Conservation (phyloP, 345 rosid species). For the Populus euphratica region DNA sequence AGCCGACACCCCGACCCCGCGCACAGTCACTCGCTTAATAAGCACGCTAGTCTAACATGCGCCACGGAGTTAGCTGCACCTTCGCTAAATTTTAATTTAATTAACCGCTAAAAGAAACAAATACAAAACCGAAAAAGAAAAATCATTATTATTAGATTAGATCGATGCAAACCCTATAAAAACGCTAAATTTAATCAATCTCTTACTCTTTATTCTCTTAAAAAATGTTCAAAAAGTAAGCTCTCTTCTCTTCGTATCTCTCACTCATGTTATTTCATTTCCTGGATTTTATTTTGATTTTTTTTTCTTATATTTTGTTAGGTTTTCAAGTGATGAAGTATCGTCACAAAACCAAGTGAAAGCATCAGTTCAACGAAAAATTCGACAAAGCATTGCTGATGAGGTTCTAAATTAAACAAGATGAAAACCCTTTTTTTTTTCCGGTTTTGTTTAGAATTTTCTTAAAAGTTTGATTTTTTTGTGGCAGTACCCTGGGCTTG, state of each 20-base stretch:
- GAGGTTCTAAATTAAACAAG: conserved; percentile 50
- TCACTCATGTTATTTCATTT: not conserved
- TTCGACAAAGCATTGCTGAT: conserved; percentile 93
- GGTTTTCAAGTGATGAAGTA: conserved; percentile 88
- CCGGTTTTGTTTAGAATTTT: not conserved
- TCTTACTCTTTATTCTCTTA: not conserved
- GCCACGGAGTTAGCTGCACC: not conserved
- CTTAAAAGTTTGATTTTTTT: conserved; percentile 2
- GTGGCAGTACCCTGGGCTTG: conserved; percentile 89
- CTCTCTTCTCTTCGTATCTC: not conserved
- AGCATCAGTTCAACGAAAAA: conserved; percentile 93
- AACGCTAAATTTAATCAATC: not conserved
- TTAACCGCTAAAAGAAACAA: not conserved
- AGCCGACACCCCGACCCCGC: not conserved
- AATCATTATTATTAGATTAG: not conserved
- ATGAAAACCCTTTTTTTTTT: not conserved
- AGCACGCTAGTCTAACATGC: not conserved
- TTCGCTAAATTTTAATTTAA: too few relatives aligned
- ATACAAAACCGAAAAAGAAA: not conserved
- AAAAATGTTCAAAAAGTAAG: conserved; percentile 28
- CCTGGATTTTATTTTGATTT: not conserved
- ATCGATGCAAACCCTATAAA: not conserved
- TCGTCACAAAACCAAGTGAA: conserved; percentile 98
- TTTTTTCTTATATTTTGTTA: conserved; percentile 13
- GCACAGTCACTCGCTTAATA: not conserved